Evolutionary conservation across 805 yeast genomes (phyloP).

Genomic region (Ogataea saltuana): DNA sequence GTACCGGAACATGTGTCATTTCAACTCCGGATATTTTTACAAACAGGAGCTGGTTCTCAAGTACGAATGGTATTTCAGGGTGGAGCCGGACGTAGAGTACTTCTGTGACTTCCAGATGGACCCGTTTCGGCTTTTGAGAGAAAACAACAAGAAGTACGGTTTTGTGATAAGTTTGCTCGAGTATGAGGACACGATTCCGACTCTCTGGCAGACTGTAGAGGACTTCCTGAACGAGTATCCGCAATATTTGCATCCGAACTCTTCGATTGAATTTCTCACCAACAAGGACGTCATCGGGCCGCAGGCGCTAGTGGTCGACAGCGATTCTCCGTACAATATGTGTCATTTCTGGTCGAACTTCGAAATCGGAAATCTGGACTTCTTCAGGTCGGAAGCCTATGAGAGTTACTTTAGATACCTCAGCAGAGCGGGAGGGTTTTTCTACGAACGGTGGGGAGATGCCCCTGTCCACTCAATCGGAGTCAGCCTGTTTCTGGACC

Average conservation of each 20-base stretch:
- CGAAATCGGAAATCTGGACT: conserved; percentile 70
- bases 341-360: conserved; percentile 91
- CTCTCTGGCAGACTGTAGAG: conserved; percentile 77
- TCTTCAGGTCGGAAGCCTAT: conserved; percentile 69
- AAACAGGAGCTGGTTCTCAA: conserved; percentile 68
- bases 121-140: conserved; percentile 79
- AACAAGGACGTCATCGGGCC: conserved; percentile 52
- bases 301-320: conserved; percentile 39
- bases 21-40: conserved; percentile 88
- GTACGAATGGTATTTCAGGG: conserved; percentile 92
- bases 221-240: conserved; percentile 60
- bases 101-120: conserved; percentile 88
- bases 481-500: conserved; percentile 57
- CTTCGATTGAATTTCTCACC: conserved; percentile 56
- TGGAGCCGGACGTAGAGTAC: conserved; percentile 89
- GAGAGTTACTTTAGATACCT: conserved; percentile 59
- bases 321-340: conserved; percentile 63
- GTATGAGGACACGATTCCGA: conserved; percentile 80
- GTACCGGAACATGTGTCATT: conserved; percentile 93
- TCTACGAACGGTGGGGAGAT: conserved; percentile 93
- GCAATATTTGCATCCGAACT: conserved; percentile 62
- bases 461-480: conserved; percentile 88
- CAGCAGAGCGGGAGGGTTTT: conserved; percentile 72
- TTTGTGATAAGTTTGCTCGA: conserved; percentile 84
- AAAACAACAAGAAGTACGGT: conserved; percentile 77